Percentiles rank a stretch among this genome's conserved stretches.
These are phyloP conservation scores for Colletotrichum sp. DNA, from an alignment of 2,329 filamentous ascomycete genomes.

Conservation along the genomic window DNA sequence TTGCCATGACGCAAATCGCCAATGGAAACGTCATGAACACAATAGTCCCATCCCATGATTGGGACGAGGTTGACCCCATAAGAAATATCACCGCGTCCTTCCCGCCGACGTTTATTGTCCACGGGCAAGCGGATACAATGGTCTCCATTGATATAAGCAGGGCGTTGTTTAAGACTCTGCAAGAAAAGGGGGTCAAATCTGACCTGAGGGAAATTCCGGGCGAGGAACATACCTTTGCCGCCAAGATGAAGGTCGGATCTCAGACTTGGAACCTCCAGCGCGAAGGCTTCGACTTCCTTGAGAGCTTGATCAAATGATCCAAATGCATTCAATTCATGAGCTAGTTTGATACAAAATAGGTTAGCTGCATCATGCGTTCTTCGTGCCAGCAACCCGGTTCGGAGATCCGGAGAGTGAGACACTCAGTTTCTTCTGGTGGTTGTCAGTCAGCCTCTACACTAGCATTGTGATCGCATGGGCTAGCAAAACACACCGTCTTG, in stretches of 20 bases:
- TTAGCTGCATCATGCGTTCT: not conserved
- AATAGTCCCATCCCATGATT: conserved; percentile 29
- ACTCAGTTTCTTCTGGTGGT: not conserved
- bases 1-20: conserved; percentile 45
- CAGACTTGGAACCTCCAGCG: conserved; percentile 38
- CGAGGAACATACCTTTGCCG: conserved; percentile 49
- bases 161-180: conserved; percentile 29
- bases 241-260: conserved; percentile 43
- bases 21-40: conserved; percentile 40
- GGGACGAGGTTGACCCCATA: conserved; percentile 37
- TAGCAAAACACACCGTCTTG: not conserved
- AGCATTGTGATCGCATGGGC: not conserved
- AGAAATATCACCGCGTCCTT: conserved; percentile 33
- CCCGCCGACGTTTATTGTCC: conserved; percentile 47
- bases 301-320: conserved; percentile 25
- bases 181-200: conserved; percentile 34
- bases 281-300: conserved; percentile 46
- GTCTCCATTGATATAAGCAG: conserved; percentile 41
- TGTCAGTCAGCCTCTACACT: not conserved
- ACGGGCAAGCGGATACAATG: conserved; percentile 42
- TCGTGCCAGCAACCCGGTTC: not conserved
- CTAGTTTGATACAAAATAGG: not conserved
- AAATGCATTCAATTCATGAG: not conserved
- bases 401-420: not conserved
- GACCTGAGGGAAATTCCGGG: conserved; percentile 41